Percentiles rank a stretch among this genome's conserved stretches.
phyloP scores from a whole-genome alignment of 345 rosid genomes.

The Ceriops tagal region DNA sequence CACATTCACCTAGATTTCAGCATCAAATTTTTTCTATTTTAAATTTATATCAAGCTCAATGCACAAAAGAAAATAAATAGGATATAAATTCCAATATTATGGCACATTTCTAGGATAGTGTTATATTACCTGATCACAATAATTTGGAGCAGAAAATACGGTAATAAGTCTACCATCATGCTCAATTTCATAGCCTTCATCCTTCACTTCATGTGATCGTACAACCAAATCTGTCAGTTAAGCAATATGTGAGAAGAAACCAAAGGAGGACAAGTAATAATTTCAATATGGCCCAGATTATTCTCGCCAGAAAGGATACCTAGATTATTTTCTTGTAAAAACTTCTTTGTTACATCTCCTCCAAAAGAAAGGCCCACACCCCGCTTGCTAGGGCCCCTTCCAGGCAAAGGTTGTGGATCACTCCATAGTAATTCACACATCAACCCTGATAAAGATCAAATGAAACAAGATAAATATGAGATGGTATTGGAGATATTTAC shows the following conservation, averaged over 20 bases:
- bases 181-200: slow-evolving; percentile 95
- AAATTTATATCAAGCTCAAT: neutral
- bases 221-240: slow-evolving; percentile 64
- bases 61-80: neutral
- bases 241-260: slow-evolving; percentile 19
- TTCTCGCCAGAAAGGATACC: slow-evolving; percentile 38
- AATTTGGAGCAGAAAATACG: slow-evolving; percentile 96
- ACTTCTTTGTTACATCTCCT: slow-evolving; percentile 79
- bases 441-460: slow-evolving; percentile 48
- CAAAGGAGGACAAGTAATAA: slow-evolving; percentile 5
- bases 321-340: slow-evolving; percentile 82
- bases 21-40: no score
- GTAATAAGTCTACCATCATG: slow-evolving; percentile 97
- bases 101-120: neutral
- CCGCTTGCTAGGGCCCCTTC: slow-evolving; percentile 97
- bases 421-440: slow-evolving; percentile 99
- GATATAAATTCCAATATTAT: neutral
- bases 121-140: slow-evolving; percentile 86
- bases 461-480: slow-evolving; percentile 7
- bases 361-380: slow-evolving; percentile 98
- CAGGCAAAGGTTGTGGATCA: slow-evolving; percentile 92
- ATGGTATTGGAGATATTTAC: neutral
- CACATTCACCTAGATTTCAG: no score
- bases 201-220: slow-evolving; percentile 96
- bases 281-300: neutral